These are phyloP conservation scores for Citrus cavaleriei DNA, from an alignment of 345 rosid species.

Conservation along the genomic window DNA sequence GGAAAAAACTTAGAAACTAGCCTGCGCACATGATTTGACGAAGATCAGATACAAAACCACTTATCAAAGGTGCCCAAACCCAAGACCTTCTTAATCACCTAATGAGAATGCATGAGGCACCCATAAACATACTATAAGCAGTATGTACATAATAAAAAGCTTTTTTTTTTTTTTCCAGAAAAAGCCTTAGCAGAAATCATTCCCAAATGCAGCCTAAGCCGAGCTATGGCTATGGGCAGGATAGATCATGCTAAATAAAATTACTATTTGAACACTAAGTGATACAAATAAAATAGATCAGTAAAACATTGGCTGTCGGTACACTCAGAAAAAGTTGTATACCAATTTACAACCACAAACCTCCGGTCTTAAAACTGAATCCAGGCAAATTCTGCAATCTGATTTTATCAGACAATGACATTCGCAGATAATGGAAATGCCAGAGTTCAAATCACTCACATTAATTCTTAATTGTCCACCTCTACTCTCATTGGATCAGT, in stretches of 20 bases:
- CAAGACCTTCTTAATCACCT: not conserved
- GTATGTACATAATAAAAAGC: not conserved
- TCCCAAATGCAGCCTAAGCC: not conserved
- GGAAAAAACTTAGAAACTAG: not conserved
- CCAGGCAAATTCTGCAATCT: not conserved
- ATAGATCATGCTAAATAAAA: not conserved
- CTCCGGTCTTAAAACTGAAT: not conserved
- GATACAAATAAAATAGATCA: not conserved
- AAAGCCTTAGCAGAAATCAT: not conserved
- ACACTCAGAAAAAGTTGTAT: not conserved
- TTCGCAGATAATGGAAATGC: not conserved
- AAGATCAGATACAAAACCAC: not conserved
- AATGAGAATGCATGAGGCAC: not conserved
- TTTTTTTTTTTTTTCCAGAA: not conserved
- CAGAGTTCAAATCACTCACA: conserved; percentile 2
- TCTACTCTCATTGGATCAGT: not conserved
- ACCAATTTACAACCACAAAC: not conserved
- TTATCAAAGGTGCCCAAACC: not conserved
- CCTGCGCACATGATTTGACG: not conserved
- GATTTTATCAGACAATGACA: not conserved
- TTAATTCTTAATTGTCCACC: not conserved
- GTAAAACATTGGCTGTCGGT: not conserved
- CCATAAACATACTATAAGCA: not conserved
- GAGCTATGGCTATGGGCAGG: not conserved
- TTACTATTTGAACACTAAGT: not conserved